These are phyloP conservation scores for Penicillium sp. DNA, from an alignment of 2,329 filamentous ascomycete species.

Conservation along the genomic window DNA sequence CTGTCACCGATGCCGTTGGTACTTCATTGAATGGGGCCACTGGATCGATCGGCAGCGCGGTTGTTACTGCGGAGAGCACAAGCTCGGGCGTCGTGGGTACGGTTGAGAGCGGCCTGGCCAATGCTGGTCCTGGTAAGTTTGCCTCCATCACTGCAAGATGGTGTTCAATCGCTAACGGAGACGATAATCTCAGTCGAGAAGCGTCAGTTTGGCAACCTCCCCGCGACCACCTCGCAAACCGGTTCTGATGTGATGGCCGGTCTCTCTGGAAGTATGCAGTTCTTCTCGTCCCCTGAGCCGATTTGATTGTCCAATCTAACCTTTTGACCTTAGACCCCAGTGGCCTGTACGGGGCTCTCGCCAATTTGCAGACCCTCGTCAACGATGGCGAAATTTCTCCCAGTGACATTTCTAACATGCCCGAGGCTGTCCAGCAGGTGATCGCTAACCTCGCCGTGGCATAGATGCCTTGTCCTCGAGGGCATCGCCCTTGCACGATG, in stretches of 20 bases:
- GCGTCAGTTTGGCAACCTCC: conserved; percentile 7
- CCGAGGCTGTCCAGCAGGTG: conserved; percentile 11
- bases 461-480: background rate
- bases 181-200: conserved; percentile 1
- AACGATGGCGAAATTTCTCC: conserved; percentile 9
- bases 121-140: conserved; percentile 4
- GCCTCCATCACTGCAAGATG: no score
- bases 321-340: conserved; percentile 9
- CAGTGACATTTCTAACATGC: conserved; percentile 10
- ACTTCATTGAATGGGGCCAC: background rate
- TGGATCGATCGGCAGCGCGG: conserved; percentile 8
- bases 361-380: conserved; percentile 4
- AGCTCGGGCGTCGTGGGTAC: conserved; percentile 8
- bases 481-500: background rate
- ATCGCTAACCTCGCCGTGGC: conserved; percentile 10
- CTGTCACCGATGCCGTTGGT: background rate
- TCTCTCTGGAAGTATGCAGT: conserved; percentile 16
- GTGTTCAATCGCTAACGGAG: background rate
- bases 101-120: conserved; percentile 7
- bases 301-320: background rate
- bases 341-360: conserved; percentile 15
- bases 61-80: conserved; percentile 13
- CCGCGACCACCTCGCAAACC: conserved; percentile 6
- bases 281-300: background rate
- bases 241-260: conserved; percentile 4